phyloP scores from a whole-genome alignment of 495 filamentous ascomycete genomes.

The Penicillium lagena region DNA sequence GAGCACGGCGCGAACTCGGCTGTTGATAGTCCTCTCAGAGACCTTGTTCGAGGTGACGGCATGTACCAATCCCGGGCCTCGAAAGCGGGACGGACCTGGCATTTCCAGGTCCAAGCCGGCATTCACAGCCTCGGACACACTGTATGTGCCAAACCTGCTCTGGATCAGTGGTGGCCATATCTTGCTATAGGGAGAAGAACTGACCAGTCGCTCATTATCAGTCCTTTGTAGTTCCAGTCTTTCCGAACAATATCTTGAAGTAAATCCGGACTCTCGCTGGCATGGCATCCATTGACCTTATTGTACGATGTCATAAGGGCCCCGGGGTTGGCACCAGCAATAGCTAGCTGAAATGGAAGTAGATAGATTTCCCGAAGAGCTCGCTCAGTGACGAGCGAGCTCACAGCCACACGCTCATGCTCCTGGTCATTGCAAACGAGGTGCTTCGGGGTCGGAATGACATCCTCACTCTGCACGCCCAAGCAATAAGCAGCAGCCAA shows the following conservation, averaged over 20 bases:
- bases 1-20: conserved; percentile 50
- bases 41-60: conserved; percentile 50
- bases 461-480: conserved; percentile 56
- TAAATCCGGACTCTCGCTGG: conserved; percentile 52
- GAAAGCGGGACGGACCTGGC: conserved; percentile 56
- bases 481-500: conserved; percentile 54
- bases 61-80: conserved; percentile 47
- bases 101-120: conserved; percentile 68
- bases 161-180: too few species aligned
- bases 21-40: conserved; percentile 44
- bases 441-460: conserved; percentile 66
- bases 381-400: conserved; percentile 54
- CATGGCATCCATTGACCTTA: conserved; percentile 65
- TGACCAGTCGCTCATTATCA: conserved; percentile 68
- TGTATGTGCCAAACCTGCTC: conserved; percentile 52
- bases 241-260: conserved; percentile 56
- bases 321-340: conserved; percentile 48
- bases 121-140: conserved; percentile 50
- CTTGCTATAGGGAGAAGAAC: conserved; percentile 14
- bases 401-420: conserved; percentile 52
- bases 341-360: conserved; percentile 64
- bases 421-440: conserved; percentile 69
- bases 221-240: conserved; percentile 66
- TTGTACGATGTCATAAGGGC: conserved; percentile 74
- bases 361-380: conserved; percentile 67